Base-by-base conservation (phyloP, 2,329 filamentous ascomycete genomes). In the Cytospora paraplurivora region DNA sequence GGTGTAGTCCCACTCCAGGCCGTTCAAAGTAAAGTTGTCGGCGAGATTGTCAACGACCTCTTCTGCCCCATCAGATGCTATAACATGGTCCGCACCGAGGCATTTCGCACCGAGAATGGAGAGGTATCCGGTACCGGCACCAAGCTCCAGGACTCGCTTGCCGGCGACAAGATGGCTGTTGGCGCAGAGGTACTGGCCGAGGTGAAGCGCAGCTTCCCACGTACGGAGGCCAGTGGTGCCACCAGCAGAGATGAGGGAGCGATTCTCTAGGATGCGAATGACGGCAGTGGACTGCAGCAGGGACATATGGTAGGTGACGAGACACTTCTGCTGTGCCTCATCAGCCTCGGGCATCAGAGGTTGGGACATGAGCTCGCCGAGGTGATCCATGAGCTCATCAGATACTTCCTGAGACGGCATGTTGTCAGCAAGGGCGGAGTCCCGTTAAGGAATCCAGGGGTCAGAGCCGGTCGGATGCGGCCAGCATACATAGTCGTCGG, bases 401-500 rank as follows among this genome's bases (percentile, higher is more conserved):
- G 89, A 92, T 54, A 97, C 88, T 74, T 89, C 92, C 93, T 97
- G 77, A 5, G 21, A 33, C n/a, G 32, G 17, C 11, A 12, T n/a
- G 11, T 15, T 13, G 35, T 11, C 13, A 19, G 35, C 57, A 21
- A 55, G 38, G 53, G n/a, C 35, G 5, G 7, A 32, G 13, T n/a
- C 7, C 33, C 4, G 12, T 21, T 8, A 5, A 47, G 4, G 6
- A 21, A 8, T 19, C 13, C 12, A 15, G 15, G 2, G 19, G 19
- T 27, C 4, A 10, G 7, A 12, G 2, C 21, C 7, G 35, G 51
- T 41, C 11, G 49, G 38, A 27, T 8, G 17, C 12, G 44, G 44
- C 8, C 35, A 57, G 80, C 90, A 80, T 89, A 96, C 93, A 88
- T 96, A 87, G 81, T 91, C 82, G 69, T 97, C 91, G 76, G 92